Conservation (phyloP, 1,284 basidiomycete species). For the Cutaneotrichosporon cavernicola region DNA sequence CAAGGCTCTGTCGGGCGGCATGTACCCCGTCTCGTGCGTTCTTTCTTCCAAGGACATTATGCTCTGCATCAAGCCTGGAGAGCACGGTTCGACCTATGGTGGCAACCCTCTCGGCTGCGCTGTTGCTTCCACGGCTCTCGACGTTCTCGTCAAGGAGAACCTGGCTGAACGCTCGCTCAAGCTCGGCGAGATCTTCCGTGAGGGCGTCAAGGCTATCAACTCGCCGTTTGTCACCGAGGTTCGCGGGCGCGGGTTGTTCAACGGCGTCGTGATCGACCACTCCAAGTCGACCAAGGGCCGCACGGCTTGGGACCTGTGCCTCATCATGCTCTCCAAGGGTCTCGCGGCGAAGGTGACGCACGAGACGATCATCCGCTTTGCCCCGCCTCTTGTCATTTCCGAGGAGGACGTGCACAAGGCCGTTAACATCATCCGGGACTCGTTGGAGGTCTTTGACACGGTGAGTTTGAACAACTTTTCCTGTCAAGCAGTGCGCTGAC, state of each 20-base stretch:
- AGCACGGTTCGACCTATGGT: conserved; percentile 95
- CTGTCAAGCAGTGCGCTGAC: not conserved
- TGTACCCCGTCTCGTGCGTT: conserved; percentile 95
- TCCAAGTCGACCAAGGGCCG: conserved; percentile 69
- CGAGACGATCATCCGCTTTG: conserved; percentile 70
- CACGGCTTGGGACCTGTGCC: conserved; percentile 93
- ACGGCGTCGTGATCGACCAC: conserved; percentile 93
- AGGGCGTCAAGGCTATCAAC: conserved; percentile 63
- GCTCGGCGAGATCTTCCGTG: conserved; percentile 80
- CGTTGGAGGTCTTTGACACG: conserved; percentile 73
- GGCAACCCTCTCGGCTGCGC: conserved; percentile 95
- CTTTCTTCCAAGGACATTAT: conserved; percentile 86
- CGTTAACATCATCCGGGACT: conserved; percentile 57
- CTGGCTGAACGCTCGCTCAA: conserved; percentile 72
- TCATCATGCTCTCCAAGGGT: conserved; percentile 86
- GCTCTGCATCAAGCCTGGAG: conserved; percentile 93
- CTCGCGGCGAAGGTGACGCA: conserved; percentile 87
- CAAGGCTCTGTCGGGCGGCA: conserved; percentile 92
- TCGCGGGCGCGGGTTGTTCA: conserved; percentile 82
- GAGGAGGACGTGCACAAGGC: conserved; percentile 78
- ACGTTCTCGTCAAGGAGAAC: conserved; percentile 82
- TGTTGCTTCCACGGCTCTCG: conserved; percentile 84
- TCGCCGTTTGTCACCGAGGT: conserved; percentile 71
- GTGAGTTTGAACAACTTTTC: not conserved
- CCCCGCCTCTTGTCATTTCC: conserved; percentile 88